Evolutionary conservation across 441 rosid species (phyloP).

Genomic region (Pelargonium australe): DNA sequence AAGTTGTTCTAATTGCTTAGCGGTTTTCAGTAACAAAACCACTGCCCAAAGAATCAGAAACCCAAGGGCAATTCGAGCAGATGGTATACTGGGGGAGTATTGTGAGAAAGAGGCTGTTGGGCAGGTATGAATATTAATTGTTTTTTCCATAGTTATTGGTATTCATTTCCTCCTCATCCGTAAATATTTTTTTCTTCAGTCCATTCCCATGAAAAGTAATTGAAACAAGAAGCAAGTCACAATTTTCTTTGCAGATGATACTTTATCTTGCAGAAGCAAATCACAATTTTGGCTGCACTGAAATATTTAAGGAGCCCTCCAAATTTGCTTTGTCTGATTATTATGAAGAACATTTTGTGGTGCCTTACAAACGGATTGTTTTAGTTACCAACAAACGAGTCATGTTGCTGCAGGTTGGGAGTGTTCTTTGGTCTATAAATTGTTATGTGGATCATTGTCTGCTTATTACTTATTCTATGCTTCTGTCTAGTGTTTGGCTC

Average conservation of each 20-base stretch:
- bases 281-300: constrained; percentile 84
- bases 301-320: constrained; percentile 93
- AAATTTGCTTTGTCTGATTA: constrained; percentile 86
- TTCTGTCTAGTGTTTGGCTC: constrained; percentile 55
- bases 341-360: constrained; percentile 79
- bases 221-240: too few species aligned
- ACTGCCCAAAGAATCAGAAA: constrained; percentile 73
- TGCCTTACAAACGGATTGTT: constrained; percentile 75
- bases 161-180: too few species aligned
- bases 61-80: constrained; percentile 79
- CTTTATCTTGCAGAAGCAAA: constrained; percentile 94
- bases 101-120: constrained; percentile 90
- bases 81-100: constrained; percentile 76
- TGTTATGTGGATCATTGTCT: constrained; percentile 1
- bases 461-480: constrained; percentile 20
- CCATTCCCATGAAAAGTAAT: neutral
- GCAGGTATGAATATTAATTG: constrained; percentile 46
- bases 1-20: constrained; percentile 89
- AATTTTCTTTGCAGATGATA: constrained; percentile 56
- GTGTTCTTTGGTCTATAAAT: neutral
- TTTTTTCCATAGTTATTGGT: neutral
- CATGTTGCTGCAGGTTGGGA: constrained; percentile 76
- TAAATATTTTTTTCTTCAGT: neutral
- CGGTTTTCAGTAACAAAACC: constrained; percentile 60
- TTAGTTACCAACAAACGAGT: constrained; percentile 79